A percentile compares a stretch with the other conserved stretches of the same genome.
Evolutionary conservation across 176 grass and related monocot species (phyloP).

Genomic region (Elymus sibiricus): DNA sequence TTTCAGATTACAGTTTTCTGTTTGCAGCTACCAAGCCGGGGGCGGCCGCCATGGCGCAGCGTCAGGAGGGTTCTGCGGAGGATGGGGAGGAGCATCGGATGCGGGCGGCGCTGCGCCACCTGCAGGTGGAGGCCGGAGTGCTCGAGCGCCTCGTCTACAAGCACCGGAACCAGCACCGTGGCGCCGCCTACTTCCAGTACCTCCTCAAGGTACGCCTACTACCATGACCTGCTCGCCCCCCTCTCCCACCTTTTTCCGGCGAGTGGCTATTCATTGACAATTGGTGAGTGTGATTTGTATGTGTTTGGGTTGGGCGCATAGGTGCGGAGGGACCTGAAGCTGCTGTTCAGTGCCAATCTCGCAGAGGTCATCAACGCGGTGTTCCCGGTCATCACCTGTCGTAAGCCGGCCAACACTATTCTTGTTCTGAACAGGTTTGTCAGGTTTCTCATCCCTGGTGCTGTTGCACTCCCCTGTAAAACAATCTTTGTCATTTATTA

Average conservation of each 20-base stretch:
- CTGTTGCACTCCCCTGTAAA: not conserved
- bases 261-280: not conserved
- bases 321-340: constrained; percentile 67
- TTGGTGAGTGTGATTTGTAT: no score
- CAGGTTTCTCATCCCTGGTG: not conserved
- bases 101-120: constrained; percentile 27
- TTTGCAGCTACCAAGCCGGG: not conserved
- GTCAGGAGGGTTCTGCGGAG: not conserved
- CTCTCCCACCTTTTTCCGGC: not conserved
- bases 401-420: constrained; percentile 49
- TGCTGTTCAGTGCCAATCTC: constrained; percentile 27
- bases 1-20: no score
- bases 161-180: constrained; percentile 60
- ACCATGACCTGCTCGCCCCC: not conserved
- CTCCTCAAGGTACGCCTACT: constrained; percentile 47
- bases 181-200: constrained; percentile 57
- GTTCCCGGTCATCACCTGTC: constrained; percentile 49
- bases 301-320: not conserved
- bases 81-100: constrained; percentile 27
- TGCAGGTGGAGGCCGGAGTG: constrained; percentile 49
- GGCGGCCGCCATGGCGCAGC: not conserved
- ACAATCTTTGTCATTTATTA: not conserved
- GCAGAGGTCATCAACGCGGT: constrained; percentile 40
- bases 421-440: constrained; percentile 36
- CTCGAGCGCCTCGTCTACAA: constrained; percentile 71